phyloP scores from a whole-genome alignment of 2,329 filamentous ascomycete genomes.

The Ascochyta fabae region DNA sequence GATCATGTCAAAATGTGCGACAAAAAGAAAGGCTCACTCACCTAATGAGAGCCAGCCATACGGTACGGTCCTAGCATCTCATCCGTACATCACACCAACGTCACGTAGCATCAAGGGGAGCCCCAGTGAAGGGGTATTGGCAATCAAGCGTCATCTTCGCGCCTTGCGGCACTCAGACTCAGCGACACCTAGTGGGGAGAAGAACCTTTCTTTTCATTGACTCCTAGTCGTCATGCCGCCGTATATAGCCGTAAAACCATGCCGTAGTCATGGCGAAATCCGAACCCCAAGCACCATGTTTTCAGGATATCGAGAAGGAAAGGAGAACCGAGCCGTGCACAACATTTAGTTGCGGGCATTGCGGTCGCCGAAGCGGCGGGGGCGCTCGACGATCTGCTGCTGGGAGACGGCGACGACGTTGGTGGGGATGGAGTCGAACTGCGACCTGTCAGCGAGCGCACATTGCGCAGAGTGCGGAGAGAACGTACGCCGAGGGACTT shows the following conservation, averaged over 20 bases:
- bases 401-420: conserved; percentile 91
- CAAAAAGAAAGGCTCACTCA: conserved; percentile 10
- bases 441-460: conserved; percentile 23
- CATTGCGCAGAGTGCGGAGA: neutral
- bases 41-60: conserved; percentile 19
- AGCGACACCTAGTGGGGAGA: conserved; percentile 79
- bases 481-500: conserved; percentile 96
- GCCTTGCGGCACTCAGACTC: conserved; percentile 64
- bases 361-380: conserved; percentile 78
- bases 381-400: conserved; percentile 84
- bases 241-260: conserved; percentile 72
- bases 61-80: conserved; percentile 20
- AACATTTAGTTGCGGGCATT: conserved; percentile 44
- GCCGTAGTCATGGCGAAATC: conserved; percentile 94
- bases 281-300: conserved; percentile 81
- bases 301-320: conserved; percentile 43
- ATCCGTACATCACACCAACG: conserved; percentile 15
- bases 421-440: conserved; percentile 98
- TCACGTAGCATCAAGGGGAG: conserved; percentile 17
- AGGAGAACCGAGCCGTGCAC: conserved; percentile 57
- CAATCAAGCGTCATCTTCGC: conserved; percentile 85
- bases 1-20: neutral
- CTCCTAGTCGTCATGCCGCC: conserved; percentile 75
- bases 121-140: conserved; percentile 59
- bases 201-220: conserved; percentile 51